These are phyloP conservation scores for Rhizophagus prolifer DNA, from an alignment of 192 early-diverging fungal species.

Conservation along the genomic window DNA sequence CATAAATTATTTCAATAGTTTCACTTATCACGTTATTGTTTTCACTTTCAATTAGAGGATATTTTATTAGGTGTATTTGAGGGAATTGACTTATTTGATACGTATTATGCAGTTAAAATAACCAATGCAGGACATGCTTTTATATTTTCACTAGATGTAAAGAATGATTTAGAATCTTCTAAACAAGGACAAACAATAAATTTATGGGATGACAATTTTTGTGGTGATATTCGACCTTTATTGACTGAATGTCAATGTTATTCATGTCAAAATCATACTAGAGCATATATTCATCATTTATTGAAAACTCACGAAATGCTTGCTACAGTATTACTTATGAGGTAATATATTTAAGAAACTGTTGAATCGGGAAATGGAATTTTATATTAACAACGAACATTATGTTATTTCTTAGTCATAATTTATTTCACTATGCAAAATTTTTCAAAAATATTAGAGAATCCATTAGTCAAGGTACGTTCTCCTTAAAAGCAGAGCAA, in stretches of 20 bases:
- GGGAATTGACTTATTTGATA: constrained; percentile 76
- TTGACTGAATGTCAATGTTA: constrained; percentile 64
- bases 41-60: constrained; percentile 37
- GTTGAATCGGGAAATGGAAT: too few relatives aligned
- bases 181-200: constrained; percentile 37
- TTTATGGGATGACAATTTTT: constrained; percentile 57
- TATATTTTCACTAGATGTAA: constrained; percentile 46
- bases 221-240: constrained; percentile 60
- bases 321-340: constrained; percentile 70
- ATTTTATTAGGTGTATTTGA: constrained; percentile 48
- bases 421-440: constrained; percentile 10
- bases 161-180: background rate
- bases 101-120: constrained; percentile 60
- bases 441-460: constrained; percentile 21
- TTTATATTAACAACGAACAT: background rate
- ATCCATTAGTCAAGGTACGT: background rate
- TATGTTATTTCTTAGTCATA: constrained; percentile 7
- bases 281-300: constrained; percentile 76
- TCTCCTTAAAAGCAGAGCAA: background rate
- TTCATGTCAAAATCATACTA: constrained; percentile 64
- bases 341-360: constrained; percentile 35
- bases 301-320: constrained; percentile 76
- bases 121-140: constrained; percentile 70
- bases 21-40: background rate
- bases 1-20: background rate